A percentile compares a stretch with the other conserved stretches of the same genome.
These are phyloP conservation scores for Mycosphaerella sp. DNA, from an alignment of 2,329 filamentous ascomycete genomes.

Conservation along the genomic window DNA sequence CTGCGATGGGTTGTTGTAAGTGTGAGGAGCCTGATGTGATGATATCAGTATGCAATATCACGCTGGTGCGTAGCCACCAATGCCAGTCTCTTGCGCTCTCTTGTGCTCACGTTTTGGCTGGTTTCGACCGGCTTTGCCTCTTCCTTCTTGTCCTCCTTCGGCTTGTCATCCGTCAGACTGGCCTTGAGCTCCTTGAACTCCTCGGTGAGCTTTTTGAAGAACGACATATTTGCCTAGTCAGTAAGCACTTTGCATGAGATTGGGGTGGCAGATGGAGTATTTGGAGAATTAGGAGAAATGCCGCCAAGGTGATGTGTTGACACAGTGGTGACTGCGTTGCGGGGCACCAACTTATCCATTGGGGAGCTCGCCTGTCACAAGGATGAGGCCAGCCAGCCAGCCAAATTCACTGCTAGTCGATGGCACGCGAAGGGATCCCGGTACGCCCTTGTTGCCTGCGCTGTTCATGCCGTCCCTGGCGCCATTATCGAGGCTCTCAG, in stretches of 20 bases:
- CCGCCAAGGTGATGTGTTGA: background rate
- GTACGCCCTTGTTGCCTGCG: conserved; percentile 8
- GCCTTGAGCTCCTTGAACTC: conserved; percentile 40
- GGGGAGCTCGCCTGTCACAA: background rate
- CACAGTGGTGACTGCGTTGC: conserved; percentile 5
- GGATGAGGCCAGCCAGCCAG: conserved; percentile 14
- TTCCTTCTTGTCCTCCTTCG: conserved; percentile 29
- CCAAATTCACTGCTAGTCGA: too few species aligned
- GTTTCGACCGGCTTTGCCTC: conserved; percentile 8
- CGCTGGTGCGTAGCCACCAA: too few species aligned
- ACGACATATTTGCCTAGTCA: conserved; percentile 35
- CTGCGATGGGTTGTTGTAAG: conserved; percentile 13
- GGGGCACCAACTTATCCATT: conserved; percentile 12
- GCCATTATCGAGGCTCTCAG: conserved; percentile 3
- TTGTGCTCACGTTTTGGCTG: conserved; percentile 12
- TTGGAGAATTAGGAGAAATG: background rate
- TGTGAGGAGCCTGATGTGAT: background rate
- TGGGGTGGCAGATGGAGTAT: background rate
- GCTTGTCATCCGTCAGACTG: conserved; percentile 32
- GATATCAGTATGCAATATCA: background rate
- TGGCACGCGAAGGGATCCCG: conserved; percentile 2
- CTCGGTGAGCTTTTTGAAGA: conserved; percentile 44
- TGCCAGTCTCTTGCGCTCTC: background rate
- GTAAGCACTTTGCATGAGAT: background rate
- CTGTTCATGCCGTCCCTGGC: conserved; percentile 7